Evolutionary conservation across 2,329 filamentous ascomycete genomes (phyloP).

Genomic region (Parascedosporium putredinis): DNA sequence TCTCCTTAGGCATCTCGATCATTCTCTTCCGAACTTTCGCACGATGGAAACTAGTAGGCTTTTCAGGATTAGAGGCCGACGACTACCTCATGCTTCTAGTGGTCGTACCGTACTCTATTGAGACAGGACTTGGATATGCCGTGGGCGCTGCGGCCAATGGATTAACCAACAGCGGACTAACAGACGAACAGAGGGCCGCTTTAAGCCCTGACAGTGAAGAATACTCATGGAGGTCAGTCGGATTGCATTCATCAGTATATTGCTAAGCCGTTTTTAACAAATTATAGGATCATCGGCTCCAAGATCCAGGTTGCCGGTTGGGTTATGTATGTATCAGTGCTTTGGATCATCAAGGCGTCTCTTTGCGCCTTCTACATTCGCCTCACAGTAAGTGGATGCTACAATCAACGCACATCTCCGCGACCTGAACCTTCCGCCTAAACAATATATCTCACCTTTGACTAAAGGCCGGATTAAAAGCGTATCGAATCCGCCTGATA

Average conservation of each 20-base stretch:
- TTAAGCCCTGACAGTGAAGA: slow-evolving; percentile 31
- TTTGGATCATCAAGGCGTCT: slow-evolving; percentile 43
- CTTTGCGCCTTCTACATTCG: slow-evolving; percentile 42
- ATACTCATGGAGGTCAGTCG: slow-evolving; percentile 20
- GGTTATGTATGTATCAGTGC: slow-evolving; percentile 35
- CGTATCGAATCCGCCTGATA: slow-evolving; percentile 14
- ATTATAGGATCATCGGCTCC: slow-evolving; percentile 34
- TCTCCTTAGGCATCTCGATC: slow-evolving; percentile 36
- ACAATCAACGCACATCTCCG: neutral
- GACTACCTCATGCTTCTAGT: slow-evolving; percentile 50
- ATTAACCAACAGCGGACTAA: slow-evolving; percentile 40
- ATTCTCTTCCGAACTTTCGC: slow-evolving; percentile 40
- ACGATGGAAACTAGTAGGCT: slow-evolving; percentile 36
- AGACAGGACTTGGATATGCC: neutral
- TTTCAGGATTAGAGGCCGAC: slow-evolving; percentile 40
- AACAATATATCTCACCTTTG: neutral
- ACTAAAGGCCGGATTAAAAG: neutral
- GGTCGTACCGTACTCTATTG: slow-evolving; percentile 24
- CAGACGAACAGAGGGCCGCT: slow-evolving; percentile 29
- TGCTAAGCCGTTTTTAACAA: neutral
- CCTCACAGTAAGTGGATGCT: slow-evolving; percentile 28
- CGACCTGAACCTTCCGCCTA: neutral
- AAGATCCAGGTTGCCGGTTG: slow-evolving; percentile 44
- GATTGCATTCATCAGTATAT: slow-evolving; percentile 7
- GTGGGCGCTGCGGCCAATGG: slow-evolving; percentile 17